Evolutionary conservation across 257 asterid species (phyloP).

Genomic region (Penstemon eatonii): DNA sequence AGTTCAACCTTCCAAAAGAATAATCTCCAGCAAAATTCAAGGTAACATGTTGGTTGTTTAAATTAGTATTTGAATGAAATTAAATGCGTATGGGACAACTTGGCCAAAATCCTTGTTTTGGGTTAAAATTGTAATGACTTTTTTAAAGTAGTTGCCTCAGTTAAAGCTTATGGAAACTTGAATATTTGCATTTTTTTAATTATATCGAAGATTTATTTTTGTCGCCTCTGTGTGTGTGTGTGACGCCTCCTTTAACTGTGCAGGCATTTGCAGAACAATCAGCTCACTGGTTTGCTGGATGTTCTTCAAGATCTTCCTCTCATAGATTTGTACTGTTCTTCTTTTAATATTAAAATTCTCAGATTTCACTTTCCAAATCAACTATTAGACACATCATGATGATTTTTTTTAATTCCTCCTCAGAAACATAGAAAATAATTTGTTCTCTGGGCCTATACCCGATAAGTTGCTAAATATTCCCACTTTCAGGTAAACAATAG

Average conservation of each 20-base stretch:
- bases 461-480: conserved; percentile 58
- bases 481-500: conserved; percentile 62
- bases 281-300: conserved; percentile 74
- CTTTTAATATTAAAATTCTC: conserved; percentile 3
- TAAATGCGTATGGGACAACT: neutral
- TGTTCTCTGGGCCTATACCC: conserved; percentile 95
- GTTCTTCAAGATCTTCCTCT: conserved; percentile 84
- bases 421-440: conserved; percentile 85
- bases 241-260: conserved; percentile 26
- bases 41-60: neutral
- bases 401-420: conserved; percentile 10
- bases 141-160: neutral
- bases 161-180: neutral
- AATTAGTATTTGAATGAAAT: neutral
- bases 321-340: conserved; percentile 59
- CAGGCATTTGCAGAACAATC: conserved; percentile 91
- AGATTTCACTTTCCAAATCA: conserved; percentile 10
- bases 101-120: neutral
- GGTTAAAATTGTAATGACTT: neutral
- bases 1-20: no score
- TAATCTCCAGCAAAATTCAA: neutral
- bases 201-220: neutral
- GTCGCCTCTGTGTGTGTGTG: neutral
- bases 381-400: conserved; percentile 16
- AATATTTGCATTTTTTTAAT: neutral